Percentiles rank a stretch among this genome's conserved stretches.
Conservation (phyloP, 164 flowering plant genomes). For the Kingdonia uniflora region DNA sequence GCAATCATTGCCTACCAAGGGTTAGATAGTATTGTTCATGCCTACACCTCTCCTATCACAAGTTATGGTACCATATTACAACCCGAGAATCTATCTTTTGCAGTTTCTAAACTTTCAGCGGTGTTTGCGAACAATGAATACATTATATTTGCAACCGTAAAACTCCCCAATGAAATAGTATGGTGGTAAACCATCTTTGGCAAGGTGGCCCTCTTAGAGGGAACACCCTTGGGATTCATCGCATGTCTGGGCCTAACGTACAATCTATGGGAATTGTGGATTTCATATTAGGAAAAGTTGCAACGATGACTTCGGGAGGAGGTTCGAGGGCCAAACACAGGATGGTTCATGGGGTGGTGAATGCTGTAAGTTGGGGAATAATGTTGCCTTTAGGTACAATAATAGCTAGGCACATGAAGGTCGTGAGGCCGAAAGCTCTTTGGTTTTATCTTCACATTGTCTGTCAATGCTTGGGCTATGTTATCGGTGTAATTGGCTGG, state of each 20-base stretch:
- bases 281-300: conserved; percentile 26
- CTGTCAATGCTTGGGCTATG: no score
- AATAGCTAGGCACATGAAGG: no score
- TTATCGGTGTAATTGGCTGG: no score
- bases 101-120: background rate
- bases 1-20: background rate
- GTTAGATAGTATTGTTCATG: background rate
- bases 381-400: no score
- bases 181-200: no score
- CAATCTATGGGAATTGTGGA: conserved; percentile 29
- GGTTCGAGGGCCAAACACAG: conserved; percentile 10
- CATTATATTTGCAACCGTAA: background rate
- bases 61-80: background rate
- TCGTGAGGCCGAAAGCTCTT: no score
- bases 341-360: no score
- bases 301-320: conserved; percentile 11
- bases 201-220: conserved; percentile 1
- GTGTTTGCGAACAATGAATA: background rate
- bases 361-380: no score
- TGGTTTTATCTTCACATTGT: no score
- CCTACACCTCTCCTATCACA: no score
- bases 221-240: conserved; percentile 14
- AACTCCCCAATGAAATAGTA: background rate
- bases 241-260: no score
- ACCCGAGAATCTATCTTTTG: no score